Base-by-base conservation (phyloP, 1,284 basidiomycete species). In the Malassezia arunalokei region DNA sequence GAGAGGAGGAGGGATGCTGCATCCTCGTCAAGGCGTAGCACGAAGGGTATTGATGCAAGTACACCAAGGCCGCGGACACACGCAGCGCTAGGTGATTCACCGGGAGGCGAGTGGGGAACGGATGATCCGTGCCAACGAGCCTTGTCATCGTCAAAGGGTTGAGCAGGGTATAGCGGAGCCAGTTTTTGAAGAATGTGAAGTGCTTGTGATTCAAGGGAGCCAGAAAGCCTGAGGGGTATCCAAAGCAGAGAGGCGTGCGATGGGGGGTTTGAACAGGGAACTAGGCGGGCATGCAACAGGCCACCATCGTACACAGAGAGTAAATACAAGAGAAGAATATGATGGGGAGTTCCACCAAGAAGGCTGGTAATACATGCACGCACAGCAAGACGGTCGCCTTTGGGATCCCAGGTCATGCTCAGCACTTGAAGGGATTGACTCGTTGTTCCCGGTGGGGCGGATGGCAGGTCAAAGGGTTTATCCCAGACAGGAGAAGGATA, bases 271-370 rank as follows among this genome's bases (percentile, higher is more conserved):
- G 29, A 12, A 14, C 17, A 30, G 12, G 37, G 49, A 28, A 30
- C 7, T 24, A 17, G 17, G n/a, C 20, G 42, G 28, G 50, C 41
- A 30, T 45, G 27, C 15, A 55, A 27, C 8, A 49, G 28, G 8
- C 24, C 29, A 37, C 53, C 53, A 24, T 55, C 43, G 40, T 49
- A 49, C 17, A 55, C 48, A 8, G 47, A 45, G 20, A 41, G 50
- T 9, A 46, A 8, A 15, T 33, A 43, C 14, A 55, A 39, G 28
- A 32, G 30, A 12, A 40, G 24, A 3, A 28, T 33, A 35, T 49
- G 43, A 15, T 12, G 31, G 3, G 38, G n/a, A 28, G 29, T 27
- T 5, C 15, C 40, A 20, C 20, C 20, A 8, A 14, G 30, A 9
- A 30, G 24, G 2, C 37, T 28, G 32, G 47, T 29, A 9, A 43